Base-by-base conservation (phyloP, 2,329 filamentous ascomycete species). In the Penicillium sp. region DNA sequence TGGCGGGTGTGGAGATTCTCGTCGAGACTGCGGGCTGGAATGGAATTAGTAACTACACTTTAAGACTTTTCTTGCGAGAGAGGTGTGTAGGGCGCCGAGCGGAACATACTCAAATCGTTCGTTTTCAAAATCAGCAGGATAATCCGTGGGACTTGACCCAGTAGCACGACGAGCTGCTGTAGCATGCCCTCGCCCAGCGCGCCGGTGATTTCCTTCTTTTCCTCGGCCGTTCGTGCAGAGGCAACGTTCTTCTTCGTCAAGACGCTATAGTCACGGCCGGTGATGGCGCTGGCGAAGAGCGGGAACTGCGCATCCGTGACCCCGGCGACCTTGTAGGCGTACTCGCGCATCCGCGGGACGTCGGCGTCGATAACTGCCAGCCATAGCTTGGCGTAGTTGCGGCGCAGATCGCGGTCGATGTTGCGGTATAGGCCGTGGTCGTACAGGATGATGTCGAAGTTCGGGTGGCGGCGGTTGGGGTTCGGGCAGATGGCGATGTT, bases 41-140 rank as follows among this genome's bases (percentile, higher is more conserved):
- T 47, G 35, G 37, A 57, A 54, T 68, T 61, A 62, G 56, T 38
- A 7, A 8, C 20, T 15, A 2, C 4, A n/a, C 2, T 2, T 2
- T 20, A 20, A 20, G 20, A 28, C 35, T 58, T 38, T 31, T 31
- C 28, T 8, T 31, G 10, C 51, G 42, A 43, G 31, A 35, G 10
- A 45, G 7, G 7, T 39, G 41, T 25, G 25, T 25, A 25, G 34
- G 6, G 51, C 28, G 20, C 20, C 28, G 28, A 35, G 15, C 14
- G 47, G 10, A 39, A 77, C 82, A 72, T 77, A 85, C 82, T 99
- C 41, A 99, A 81, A 77, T 99, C 95, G 74, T 99, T 99, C 2
- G 95, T 99, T 80, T 99, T 99, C 63, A 99, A 83, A 66, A 99
- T 98, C 31, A 99, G 82, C 12, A 99, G 83, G 56, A 99, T 96